phyloP scores from a whole-genome alignment of 2,329 filamentous ascomycete genomes.

The Rugonectria rugulosa region DNA sequence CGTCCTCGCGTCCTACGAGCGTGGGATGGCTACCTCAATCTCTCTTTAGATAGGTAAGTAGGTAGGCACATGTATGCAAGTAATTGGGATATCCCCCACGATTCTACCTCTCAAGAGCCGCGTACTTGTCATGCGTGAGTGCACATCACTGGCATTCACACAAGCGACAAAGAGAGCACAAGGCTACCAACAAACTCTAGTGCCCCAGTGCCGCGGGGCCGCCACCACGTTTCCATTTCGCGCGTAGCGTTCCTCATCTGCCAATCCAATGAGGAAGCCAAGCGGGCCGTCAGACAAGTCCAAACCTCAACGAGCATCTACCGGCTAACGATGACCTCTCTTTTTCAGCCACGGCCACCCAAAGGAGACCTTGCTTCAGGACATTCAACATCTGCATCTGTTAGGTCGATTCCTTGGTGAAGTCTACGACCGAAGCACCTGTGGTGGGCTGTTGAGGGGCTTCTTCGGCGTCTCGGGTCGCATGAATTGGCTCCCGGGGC shows the following conservation, averaged over 20 bases:
- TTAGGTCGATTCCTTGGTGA: neutral
- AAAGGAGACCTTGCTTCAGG: slow-evolving; percentile 2
- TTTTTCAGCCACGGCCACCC: no score
- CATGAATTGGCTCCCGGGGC: slow-evolving; percentile 35
- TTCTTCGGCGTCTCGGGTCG: slow-evolving; percentile 32
- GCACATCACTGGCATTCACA: slow-evolving; percentile 2
- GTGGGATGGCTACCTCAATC: no score
- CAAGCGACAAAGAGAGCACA: slow-evolving; percentile 3
- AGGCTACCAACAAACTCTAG: slow-evolving; percentile 8
- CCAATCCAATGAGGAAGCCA: slow-evolving; percentile 12
- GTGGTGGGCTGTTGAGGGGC: slow-evolving; percentile 3
- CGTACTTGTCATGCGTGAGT: neutral
- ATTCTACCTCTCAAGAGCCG: neutral
- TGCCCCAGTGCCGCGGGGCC: slow-evolving; percentile 3
- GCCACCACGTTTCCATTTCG: slow-evolving; percentile 15
- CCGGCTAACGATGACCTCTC: slow-evolving; percentile 1
- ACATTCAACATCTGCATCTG: neutral
- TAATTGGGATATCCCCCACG: neutral
- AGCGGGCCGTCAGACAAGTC: slow-evolving; percentile 10
- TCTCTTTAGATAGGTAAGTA: no score
- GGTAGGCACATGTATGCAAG: neutral
- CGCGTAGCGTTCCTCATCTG: neutral
- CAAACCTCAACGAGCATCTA: slow-evolving; percentile 11
- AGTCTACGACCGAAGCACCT: neutral
- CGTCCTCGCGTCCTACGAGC: neutral